These are phyloP conservation scores for Starmerella riodocensis DNA, from an alignment of 805 yeast species.

Conservation along the genomic window DNA sequence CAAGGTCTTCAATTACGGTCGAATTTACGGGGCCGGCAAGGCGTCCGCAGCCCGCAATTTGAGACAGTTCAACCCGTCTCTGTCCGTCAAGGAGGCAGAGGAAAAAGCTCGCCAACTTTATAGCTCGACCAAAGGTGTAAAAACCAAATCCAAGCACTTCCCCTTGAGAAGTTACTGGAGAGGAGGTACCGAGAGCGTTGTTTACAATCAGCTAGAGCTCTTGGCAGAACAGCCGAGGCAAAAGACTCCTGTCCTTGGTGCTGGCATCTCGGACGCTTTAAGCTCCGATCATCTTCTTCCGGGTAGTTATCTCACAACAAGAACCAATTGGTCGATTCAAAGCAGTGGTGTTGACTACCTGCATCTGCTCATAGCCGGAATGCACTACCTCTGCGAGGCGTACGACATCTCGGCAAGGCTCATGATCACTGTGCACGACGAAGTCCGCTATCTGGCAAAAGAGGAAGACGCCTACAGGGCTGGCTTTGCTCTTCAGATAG, in stretches of 20 bases:
- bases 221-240: slow-evolving; percentile 76
- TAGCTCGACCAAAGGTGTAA: slow-evolving; percentile 65
- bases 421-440: slow-evolving; percentile 87
- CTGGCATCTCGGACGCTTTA: slow-evolving; percentile 81
- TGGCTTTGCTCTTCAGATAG: slow-evolving; percentile 73
- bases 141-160: slow-evolving; percentile 25
- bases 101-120: slow-evolving; percentile 55
- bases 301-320: slow-evolving; percentile 59
- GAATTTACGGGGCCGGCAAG: slow-evolving; percentile 96
- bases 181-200: slow-evolving; percentile 92
- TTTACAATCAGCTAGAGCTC: slow-evolving; percentile 76
- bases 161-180: slow-evolving; percentile 26
- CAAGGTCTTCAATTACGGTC: slow-evolving; percentile 87
- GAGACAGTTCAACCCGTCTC: slow-evolving; percentile 64
- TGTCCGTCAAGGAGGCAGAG: slow-evolving; percentile 55
- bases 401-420: slow-evolving; percentile 64
- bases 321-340: slow-evolving; percentile 96
- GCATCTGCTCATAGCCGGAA: slow-evolving; percentile 68
- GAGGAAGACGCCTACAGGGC: slow-evolving; percentile 62
- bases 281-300: slow-evolving; percentile 50
- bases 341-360: slow-evolving; percentile 95
- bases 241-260: slow-evolving; percentile 81
- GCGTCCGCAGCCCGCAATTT: slow-evolving; percentile 76
- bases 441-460: slow-evolving; percentile 65
- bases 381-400: slow-evolving; percentile 63